A percentile compares a stretch with the other conserved stretches of the same genome.
Evolutionary conservation across 371 early-diverging fungal genomes (phyloP).

Genomic region (Rhizopus stolonifer): DNA sequence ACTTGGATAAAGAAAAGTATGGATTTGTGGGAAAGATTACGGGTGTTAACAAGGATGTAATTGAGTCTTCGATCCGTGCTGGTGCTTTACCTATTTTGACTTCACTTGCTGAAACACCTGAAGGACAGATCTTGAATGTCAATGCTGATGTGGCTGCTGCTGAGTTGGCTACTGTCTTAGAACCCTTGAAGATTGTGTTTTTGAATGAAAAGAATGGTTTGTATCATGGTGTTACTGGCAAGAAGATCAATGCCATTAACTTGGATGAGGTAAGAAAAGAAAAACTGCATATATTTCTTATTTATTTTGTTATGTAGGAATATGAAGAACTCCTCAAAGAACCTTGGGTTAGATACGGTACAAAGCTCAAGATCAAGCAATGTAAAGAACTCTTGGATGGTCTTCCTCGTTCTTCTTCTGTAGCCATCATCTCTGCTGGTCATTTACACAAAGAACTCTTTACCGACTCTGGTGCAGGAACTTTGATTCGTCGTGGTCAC

Average conservation of each 20-base stretch:
- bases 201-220: conserved; percentile 95
- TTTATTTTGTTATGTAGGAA: conserved; percentile 33
- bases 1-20: conserved; percentile 90
- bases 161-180: conserved; percentile 91
- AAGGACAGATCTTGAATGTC: conserved; percentile 95
- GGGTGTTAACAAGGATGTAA: conserved; percentile 85
- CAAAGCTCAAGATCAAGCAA: conserved; percentile 92
- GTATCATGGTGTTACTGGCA: conserved; percentile 87
- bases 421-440: conserved; percentile 94
- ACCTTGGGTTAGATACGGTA: conserved; percentile 96
- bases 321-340: conserved; percentile 84
- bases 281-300: not conserved
- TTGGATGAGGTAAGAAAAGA: conserved; percentile 80
- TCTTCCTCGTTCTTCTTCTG: conserved; percentile 92
- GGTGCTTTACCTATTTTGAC: conserved; percentile 95
- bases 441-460: conserved; percentile 96
- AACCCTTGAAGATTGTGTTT: conserved; percentile 95
- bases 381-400: conserved; percentile 94
- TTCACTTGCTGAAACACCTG: conserved; percentile 92
- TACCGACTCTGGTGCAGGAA: conserved; percentile 95
- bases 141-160: conserved; percentile 98
- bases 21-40: conserved; percentile 90
- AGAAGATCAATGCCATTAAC: conserved; percentile 93
- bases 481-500: conserved; percentile 93
- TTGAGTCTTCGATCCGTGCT: conserved; percentile 88